Conservation (phyloP, 805 yeast genomes). For the Wickerhamiella parazyma region DNA sequence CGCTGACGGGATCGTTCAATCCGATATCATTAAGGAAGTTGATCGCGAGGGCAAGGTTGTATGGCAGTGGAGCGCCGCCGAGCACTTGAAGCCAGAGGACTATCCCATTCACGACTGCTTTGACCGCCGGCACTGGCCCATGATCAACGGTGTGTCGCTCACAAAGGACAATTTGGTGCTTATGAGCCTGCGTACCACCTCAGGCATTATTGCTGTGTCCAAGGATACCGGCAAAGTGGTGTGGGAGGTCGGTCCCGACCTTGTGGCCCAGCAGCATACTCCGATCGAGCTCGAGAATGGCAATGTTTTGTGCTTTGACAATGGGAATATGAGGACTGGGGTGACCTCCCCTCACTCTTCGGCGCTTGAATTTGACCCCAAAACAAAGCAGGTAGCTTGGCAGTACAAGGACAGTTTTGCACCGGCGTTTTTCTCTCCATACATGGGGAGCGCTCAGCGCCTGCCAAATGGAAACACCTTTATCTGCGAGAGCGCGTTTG, state of each 20-base stretch:
- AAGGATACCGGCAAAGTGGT: background rate
- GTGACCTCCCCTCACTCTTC: constrained; percentile 2
- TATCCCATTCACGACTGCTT: background rate
- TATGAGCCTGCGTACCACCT: background rate
- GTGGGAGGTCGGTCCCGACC: background rate
- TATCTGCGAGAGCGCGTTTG: background rate
- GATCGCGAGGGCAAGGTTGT: background rate
- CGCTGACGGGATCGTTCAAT: background rate
- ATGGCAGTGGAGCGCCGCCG: background rate
- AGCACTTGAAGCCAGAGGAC: background rate
- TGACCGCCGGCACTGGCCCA: background rate
- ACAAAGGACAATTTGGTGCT: background rate
- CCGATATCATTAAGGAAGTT: background rate
- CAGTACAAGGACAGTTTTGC: background rate
- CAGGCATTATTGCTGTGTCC: background rate
- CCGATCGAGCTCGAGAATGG: constrained; percentile 6
- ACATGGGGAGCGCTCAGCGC: background rate
- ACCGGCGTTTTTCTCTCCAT: background rate
- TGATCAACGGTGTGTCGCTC: background rate
- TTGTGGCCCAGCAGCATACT: background rate
- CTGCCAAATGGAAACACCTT: background rate
- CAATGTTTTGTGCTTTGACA: constrained; percentile 8
- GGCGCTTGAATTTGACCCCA: constrained; percentile 5
- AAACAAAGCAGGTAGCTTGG: background rate
- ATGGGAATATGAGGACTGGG: constrained; percentile 6